phyloP scores from a whole-genome alignment of 2,329 filamentous ascomycete genomes.

The Venturia pyrina region DNA sequence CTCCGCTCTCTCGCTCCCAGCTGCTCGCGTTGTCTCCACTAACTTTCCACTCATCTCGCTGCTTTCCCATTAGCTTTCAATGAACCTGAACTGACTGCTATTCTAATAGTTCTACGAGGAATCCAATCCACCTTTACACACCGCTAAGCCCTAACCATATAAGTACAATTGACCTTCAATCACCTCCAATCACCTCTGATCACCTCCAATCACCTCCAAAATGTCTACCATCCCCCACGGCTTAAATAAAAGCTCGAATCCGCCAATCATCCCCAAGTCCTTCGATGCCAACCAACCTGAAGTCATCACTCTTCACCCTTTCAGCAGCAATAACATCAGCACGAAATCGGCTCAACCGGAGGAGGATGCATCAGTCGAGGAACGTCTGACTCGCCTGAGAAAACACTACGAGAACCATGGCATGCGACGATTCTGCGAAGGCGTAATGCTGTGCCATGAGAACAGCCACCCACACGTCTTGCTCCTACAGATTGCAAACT shows the following conservation, averaged over 20 bases:
- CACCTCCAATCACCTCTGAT: too few relatives aligned
- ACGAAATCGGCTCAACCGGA: slow-evolving; percentile 98
- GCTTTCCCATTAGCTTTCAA: not conserved
- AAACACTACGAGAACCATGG: slow-evolving; percentile 87
- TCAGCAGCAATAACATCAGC: slow-evolving; percentile 98
- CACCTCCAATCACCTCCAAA: not conserved
- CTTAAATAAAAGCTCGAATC: slow-evolving; percentile 4
- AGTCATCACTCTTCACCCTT: slow-evolving; percentile 83
- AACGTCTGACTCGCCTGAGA: slow-evolving; percentile 85
- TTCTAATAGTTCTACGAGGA: not conserved
- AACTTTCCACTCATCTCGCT: not conserved
- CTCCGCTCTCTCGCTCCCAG: not conserved
- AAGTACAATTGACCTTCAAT: not conserved
- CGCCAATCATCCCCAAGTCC: slow-evolving; percentile 63
- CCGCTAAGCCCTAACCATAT: not conserved
- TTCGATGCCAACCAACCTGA: slow-evolving; percentile 86
- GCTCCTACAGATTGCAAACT: slow-evolving; percentile 98
- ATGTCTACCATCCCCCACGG: slow-evolving; percentile 10
- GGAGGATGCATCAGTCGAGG: slow-evolving; percentile 91
- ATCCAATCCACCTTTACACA: not conserved
- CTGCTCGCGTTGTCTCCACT: not conserved
- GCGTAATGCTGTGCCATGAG: slow-evolving; percentile 94
- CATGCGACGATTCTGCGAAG: slow-evolving; percentile 96
- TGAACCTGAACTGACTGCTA: not conserved
- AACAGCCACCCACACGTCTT: slow-evolving; percentile 98